Evolutionary conservation across 768 basidiomycete species (phyloP), one percentile per base, ranked within the genome.

Genomic region (Nidularia pulvinata): DNA sequence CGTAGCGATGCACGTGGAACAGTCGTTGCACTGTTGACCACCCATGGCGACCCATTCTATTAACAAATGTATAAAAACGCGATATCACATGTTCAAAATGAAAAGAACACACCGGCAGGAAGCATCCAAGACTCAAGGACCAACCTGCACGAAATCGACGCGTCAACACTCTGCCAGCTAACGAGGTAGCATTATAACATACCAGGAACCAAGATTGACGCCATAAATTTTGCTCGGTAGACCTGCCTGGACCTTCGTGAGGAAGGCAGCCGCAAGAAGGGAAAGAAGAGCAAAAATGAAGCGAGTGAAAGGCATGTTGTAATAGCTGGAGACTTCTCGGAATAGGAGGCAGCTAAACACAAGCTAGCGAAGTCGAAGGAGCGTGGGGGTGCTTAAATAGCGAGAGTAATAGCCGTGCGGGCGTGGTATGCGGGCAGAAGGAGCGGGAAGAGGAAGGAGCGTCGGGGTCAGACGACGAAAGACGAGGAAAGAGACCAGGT

Each of bases 111-210:
- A 25, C 25, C 25, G 65, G 76, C 70, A 7, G 88, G 89, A 42
- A 90, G 74, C 89, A 92, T 92, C 90, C 90, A 92, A n/a, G 88
- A 60, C 61, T 92, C 90, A 5, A 90, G 65, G 0, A 92, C 67
- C 48, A 92, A 76, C 90, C 90, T 91, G 52, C n/a, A 48, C 7
- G 54, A 14, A 42, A 47, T 47, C 19, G 9, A 36, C 16, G 36
- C 16, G 9, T 11, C 16, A 47, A 11, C 2, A 52, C 25, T 9
- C 39, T 25, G 25, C 25, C 25, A 25, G 25, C 25, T 25, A 25
- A 25, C 25, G 25, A 25, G 47, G 36, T 56, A 34, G 33, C 19
- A 13, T 3, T 10, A 49, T 33, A 33, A 25, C 33, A 32, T 55
- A 81, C 84, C 85, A 88, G 51, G 83, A 83, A 11, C 88, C 86